phyloP scores from a whole-genome alignment of 768 basidiomycete species.

The Tylopilus intermedius region DNA sequence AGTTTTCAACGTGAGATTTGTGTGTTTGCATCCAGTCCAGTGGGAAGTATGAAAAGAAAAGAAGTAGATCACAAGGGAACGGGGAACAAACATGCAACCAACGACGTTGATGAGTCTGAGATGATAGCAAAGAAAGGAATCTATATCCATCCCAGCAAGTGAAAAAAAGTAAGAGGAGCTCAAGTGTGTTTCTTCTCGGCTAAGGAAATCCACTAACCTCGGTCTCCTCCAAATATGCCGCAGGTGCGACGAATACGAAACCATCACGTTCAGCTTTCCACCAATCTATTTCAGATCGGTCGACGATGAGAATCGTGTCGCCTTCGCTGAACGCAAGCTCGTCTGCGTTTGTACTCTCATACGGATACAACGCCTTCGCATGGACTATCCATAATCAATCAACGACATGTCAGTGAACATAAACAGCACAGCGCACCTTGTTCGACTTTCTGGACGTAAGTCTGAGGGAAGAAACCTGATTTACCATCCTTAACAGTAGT shows the following conservation, averaged over 20 bases:
- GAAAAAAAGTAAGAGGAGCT: conserved; percentile 48
- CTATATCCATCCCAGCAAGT: conserved; percentile 49
- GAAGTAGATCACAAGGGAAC: conserved; percentile 1
- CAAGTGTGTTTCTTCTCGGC: conserved; percentile 33
- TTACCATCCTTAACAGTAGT: conserved; percentile 54
- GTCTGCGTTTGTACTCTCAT: conserved; percentile 63
- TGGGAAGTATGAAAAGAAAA: neutral
- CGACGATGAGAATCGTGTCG: conserved; percentile 72
- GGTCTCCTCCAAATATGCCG: conserved; percentile 79
- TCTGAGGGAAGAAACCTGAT: conserved; percentile 92
- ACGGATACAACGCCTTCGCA: conserved; percentile 79
- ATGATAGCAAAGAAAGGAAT: conserved; percentile 50
- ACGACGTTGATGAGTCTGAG: conserved; percentile 7
- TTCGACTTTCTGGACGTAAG: conserved; percentile 73
- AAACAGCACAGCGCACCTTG: conserved; percentile 40
- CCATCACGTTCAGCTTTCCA: conserved; percentile 93
- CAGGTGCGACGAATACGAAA: conserved; percentile 84
- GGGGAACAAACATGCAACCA: conserved; percentile 10
- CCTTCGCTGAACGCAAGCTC: conserved; percentile 84
- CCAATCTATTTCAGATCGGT: conserved; percentile 84
- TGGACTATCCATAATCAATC: too few relatives aligned
- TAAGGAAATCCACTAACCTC: conserved; percentile 74
- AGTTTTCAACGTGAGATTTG: conserved; percentile 4
- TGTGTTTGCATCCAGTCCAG: conserved; percentile 5
- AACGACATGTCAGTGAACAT: too few relatives aligned